Evolutionary conservation across 345 rosid species (phyloP), one percentile per base, ranked within the genome.

Genomic region (Arabidopsis suecica): DNA sequence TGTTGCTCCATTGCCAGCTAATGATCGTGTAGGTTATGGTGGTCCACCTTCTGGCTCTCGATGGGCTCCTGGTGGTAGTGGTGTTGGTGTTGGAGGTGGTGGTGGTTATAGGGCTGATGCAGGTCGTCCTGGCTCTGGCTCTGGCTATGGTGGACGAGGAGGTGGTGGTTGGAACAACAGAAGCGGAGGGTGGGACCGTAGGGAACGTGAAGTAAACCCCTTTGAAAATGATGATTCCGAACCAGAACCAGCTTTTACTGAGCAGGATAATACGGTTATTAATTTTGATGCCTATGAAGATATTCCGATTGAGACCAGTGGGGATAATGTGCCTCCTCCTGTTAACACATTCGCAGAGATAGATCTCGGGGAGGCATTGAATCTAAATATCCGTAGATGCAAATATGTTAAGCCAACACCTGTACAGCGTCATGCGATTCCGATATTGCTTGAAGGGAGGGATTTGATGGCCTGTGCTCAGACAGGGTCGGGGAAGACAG

Each of bases 391-490:
- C 65, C 82, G 81, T 30, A 89, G 97, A 84, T 95, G 99, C 81
- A 95, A 90, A 81, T 95, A 95, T 78, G 97, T 95, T 71, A 95
- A 84, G 86, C 99, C 99, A 0, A 95, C 99, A 8, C 99, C 98
- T 7, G 93, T 95, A 37, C 98, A 95, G 82, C 91, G 99, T 13
- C 81, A 95, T 79, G 88, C 98, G 0, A 95, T 95, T 48, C 99
- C 99, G 1, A 95, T 95, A 55, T 83, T 91, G 53, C 81, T 95
- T 64, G 82, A 69, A 1, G 97, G 99, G 50, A 80, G 99, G 63
- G 99, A 95, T 76, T 80, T 95, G 87, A 95, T 95, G 99, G 99
- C 99, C 9, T 95, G 99, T 85, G 99, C 99, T 30, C 99, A 95
- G 85, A 95, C 99, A 68, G 99, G 99, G 50, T 94, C 98, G 40